Evolutionary conservation across 2,329 filamentous ascomycete species (phyloP).

Genomic region (Calonectria ilicicola): DNA sequence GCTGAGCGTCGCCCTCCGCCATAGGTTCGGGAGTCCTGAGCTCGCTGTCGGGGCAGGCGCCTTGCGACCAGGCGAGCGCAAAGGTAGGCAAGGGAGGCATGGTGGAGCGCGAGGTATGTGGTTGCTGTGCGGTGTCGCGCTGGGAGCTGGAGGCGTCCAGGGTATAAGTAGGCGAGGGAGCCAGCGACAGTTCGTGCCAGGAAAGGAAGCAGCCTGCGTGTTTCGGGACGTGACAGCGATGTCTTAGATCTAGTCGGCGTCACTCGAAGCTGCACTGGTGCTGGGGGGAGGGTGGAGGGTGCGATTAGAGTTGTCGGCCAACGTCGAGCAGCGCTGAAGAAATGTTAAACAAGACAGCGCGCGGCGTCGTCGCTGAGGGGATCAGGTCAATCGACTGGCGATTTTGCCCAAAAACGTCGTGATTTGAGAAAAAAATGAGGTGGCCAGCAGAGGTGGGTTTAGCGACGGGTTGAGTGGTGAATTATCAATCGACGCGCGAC

Average conservation of each 20-base stretch:
- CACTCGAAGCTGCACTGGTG: conserved; percentile 16
- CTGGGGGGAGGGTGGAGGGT: conserved; percentile 8
- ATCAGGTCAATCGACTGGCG: conserved; percentile 1
- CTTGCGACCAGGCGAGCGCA: conserved; percentile 58
- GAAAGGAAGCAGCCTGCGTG: conserved; percentile 30
- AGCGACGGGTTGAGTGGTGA: background rate
- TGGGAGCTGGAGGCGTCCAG: conserved; percentile 8
- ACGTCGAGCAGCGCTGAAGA: conserved; percentile 15
- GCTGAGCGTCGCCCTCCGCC: conserved; percentile 48
- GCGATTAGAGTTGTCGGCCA: conserved; percentile 21
- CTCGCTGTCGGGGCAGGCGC: conserved; percentile 53
- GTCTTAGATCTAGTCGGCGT: conserved; percentile 37
- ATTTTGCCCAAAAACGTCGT: background rate
- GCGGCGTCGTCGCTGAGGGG: background rate
- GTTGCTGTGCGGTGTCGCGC: conserved; percentile 28
- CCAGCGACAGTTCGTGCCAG: conserved; percentile 23
- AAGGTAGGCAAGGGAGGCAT: conserved; percentile 62
- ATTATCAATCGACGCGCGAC: conserved; percentile 5
- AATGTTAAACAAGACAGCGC: background rate
- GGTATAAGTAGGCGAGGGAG: conserved; percentile 32
- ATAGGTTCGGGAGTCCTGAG: conserved; percentile 67
- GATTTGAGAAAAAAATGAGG: background rate
- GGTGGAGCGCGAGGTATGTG: conserved; percentile 39
- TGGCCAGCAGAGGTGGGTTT: background rate
- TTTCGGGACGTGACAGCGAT: conserved; percentile 39